Base-by-base conservation (phyloP, 176 grass and related monocot genomes). In the Carex kokanica region DNA sequence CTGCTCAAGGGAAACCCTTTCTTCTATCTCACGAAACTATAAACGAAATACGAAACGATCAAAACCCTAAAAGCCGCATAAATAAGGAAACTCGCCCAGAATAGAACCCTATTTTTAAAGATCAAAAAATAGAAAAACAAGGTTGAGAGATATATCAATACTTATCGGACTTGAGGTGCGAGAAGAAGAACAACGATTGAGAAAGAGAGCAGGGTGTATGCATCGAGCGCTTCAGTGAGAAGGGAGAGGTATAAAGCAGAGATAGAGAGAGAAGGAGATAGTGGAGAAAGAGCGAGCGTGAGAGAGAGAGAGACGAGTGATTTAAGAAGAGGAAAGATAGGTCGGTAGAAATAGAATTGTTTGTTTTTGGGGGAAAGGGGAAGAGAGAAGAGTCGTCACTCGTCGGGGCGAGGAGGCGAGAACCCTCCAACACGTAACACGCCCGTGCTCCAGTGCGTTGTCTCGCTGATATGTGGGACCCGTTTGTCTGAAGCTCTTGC, bases 91-190 rank as follows among this genome's bases (percentile, higher is more conserved):
- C 75, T 57, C 29, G 27, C 56, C 57, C 79, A 64, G 78, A 85
- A 83, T 41, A 85, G 86, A 88, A 91, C 90, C 83, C 89, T 86
- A 91, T 6, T 34, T 31, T n/a, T 63, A 78, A 49, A 87, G 72
- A 49, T 73, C 66, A 40, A 24, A 74, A 18, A 8, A 62, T 20
- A 64, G 27, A 68, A 10, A 27, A 60, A 80, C 32, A 80, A 63
- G 4, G 64, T 67, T 60, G 12, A 18, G 2, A 8, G 2, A 8
- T 4, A 12, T 20, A 64, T n/a, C 29, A 16, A 51, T 21, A 69
- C 87, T 60, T 88, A 94, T 94, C 83, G 83, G 64, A 60, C 53
- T 47, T 70, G 74, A 64, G 62, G 15, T 18, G 29, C 5, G 67
- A 62, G 4, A 71, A 64, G 57, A 59, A 64, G 49, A 59, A 53